Evolutionary conservation across 192 early-diverging fungal species (phyloP).

Genomic region (Gaertneriomyces sp.): DNA sequence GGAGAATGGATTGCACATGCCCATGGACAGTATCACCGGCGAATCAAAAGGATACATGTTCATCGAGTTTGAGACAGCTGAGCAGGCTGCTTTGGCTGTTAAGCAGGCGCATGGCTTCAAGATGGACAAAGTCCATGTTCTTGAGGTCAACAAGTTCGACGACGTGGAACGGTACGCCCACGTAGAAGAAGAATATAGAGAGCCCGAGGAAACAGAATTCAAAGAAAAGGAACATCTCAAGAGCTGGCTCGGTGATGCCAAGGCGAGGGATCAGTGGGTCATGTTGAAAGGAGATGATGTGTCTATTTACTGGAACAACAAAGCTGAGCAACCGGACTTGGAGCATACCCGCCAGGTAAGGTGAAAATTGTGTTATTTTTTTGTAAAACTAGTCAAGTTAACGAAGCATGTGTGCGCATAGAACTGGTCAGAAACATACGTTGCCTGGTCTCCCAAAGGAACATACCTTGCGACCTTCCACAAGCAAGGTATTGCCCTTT

Average conservation of each 20-base stretch:
- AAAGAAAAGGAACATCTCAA: constrained; percentile 80
- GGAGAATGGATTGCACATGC: constrained; percentile 84
- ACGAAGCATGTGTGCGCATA: constrained; percentile 18
- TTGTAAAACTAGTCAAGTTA: no score
- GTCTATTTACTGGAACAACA: constrained; percentile 85
- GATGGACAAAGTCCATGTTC: constrained; percentile 76
- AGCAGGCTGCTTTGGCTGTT: constrained; percentile 76
- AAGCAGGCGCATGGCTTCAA: constrained; percentile 70
- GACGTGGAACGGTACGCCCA: constrained; percentile 82
- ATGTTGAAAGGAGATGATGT: constrained; percentile 83
- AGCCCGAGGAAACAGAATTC: constrained; percentile 67
- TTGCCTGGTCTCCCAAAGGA: constrained; percentile 93
- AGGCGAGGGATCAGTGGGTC: constrained; percentile 87
- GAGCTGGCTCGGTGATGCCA: constrained; percentile 82
- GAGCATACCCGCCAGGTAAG: constrained; percentile 53
- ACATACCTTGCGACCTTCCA: constrained; percentile 94
- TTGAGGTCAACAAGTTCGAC: constrained; percentile 84
- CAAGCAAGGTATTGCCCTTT: constrained; percentile 87
- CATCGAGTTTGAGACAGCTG: constrained; percentile 85
- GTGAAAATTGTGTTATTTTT: no score
- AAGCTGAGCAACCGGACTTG: constrained; percentile 75
- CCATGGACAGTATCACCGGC: constrained; percentile 66
- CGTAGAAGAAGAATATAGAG: constrained; percentile 69
- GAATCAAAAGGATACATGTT: constrained; percentile 91
- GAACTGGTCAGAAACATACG: constrained; percentile 94